phyloP scores from a whole-genome alignment of 1,139 yeast genomes.

The Lodderomyces margitis region DNA sequence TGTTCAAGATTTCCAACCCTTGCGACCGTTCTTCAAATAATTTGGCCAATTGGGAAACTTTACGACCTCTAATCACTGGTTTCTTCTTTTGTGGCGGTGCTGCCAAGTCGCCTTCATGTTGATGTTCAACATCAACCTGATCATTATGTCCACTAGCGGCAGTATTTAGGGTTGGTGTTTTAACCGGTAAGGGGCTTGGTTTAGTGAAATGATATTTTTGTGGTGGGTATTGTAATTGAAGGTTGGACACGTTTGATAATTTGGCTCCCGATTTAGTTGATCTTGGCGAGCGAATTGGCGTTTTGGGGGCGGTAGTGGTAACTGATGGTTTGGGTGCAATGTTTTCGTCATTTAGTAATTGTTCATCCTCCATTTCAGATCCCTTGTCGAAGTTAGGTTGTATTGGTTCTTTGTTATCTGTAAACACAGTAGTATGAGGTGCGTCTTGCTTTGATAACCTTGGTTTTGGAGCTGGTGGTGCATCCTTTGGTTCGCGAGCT shows the following conservation, averaged over 20 bases:
- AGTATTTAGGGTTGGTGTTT: not conserved
- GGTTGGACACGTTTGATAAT: constrained; percentile 24
- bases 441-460: too few species aligned
- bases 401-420: too few species aligned
- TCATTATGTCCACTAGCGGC: not conserved
- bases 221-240: constrained; percentile 37
- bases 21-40: constrained; percentile 56
- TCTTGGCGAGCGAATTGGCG: not conserved
- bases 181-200: not conserved
- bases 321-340: not conserved
- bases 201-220: constrained; percentile 33
- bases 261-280: constrained; percentile 5
- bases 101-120: not conserved
- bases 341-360: not conserved
- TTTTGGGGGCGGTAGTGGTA: not conserved
- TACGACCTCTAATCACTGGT: constrained; percentile 52
- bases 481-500: constrained; percentile 1
- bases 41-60: constrained; percentile 55
- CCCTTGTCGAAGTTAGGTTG: too few species aligned
- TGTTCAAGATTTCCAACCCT: constrained; percentile 48
- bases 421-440: too few species aligned
- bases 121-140: constrained; percentile 2
- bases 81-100: constrained; percentile 27
- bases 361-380: too few species aligned
- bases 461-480: not conserved